A percentile compares a stretch with the other conserved stretches of the same genome.
Evolutionary conservation across 2,329 filamentous ascomycete genomes (phyloP).

Genomic region (Polychaeton citri): DNA sequence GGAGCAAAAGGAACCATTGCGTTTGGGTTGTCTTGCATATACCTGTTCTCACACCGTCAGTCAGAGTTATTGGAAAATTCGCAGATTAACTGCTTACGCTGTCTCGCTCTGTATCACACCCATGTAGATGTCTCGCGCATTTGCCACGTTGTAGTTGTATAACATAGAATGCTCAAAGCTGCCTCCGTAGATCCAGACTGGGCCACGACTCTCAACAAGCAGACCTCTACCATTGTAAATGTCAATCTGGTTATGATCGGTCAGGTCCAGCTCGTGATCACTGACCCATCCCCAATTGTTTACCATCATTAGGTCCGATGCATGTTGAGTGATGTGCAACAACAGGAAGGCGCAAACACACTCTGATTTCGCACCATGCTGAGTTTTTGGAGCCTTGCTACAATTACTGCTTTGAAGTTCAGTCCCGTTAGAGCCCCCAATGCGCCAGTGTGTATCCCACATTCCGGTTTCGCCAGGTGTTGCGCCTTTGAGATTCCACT

Average conservation of each 20-base stretch:
- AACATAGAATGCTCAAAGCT: conserved; percentile 46
- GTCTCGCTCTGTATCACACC: conserved; percentile 80
- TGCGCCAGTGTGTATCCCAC: conserved; percentile 93
- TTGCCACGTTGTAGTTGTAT: conserved; percentile 73
- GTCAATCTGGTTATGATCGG: conserved; percentile 56
- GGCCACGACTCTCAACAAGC: conserved; percentile 47
- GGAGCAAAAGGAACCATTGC: conserved; percentile 44
- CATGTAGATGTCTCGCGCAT: conserved; percentile 69
- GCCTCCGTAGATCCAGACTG: conserved; percentile 50
- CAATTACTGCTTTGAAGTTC: conserved; percentile 68
- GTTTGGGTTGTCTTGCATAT: conserved; percentile 54
- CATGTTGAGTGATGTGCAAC: conserved; percentile 40
- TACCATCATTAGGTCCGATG: conserved; percentile 60
- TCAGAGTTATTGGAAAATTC: conserved; percentile 71
- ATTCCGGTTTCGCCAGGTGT: conserved; percentile 60
- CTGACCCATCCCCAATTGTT: conserved; percentile 89
- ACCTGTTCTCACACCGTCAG: conserved; percentile 74
- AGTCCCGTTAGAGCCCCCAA: conserved; percentile 77
- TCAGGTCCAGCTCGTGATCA: conserved; percentile 75
- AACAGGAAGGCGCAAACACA: conserved; percentile 63
- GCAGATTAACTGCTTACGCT: conserved; percentile 60
- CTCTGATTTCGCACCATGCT: conserved; percentile 44
- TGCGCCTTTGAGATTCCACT: conserved; percentile 71
- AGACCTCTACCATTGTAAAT: conserved; percentile 80
- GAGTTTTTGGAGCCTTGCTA: conserved; percentile 56